Conservation (phyloP, 1,284 basidiomycete species). For the Puccinia triticina region DNA sequence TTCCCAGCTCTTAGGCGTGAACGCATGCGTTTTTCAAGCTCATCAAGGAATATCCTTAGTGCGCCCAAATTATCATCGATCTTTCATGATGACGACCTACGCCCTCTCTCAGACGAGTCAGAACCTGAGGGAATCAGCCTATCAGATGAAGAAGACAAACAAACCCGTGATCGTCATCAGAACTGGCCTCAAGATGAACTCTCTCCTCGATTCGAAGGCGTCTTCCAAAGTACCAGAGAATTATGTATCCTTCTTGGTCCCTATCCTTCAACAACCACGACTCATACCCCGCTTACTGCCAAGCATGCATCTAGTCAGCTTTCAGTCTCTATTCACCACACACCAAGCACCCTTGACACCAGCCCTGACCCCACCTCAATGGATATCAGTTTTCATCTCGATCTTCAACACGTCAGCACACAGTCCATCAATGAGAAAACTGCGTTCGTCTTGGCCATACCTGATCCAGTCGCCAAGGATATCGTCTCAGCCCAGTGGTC, state of each 20-base stretch:
- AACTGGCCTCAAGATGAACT: constrained; percentile 45
- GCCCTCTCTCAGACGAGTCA: constrained; percentile 47
- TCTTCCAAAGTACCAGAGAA: constrained; percentile 49
- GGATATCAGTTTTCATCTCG: constrained; percentile 30
- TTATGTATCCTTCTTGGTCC: constrained; percentile 20
- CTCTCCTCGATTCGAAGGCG: constrained; percentile 39
- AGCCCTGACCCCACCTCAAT: constrained; percentile 6
- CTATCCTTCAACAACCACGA: neutral
- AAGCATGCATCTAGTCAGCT: constrained; percentile 29
- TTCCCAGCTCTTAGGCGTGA: constrained; percentile 42
- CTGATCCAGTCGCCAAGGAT: constrained; percentile 13
- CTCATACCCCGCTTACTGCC: constrained; percentile 18
- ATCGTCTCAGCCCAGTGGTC: constrained; percentile 47
- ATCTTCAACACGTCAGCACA: constrained; percentile 14
- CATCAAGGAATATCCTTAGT: neutral
- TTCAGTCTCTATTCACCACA: constrained; percentile 33
- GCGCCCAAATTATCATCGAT: constrained; percentile 13
- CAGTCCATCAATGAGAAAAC: constrained; percentile 18
- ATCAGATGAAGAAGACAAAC: constrained; percentile 29
- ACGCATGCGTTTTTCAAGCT: constrained; percentile 20
- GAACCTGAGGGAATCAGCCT: constrained; percentile 43
- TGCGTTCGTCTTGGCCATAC: constrained; percentile 33
- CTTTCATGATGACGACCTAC: constrained; percentile 18
- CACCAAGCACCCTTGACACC: neutral
- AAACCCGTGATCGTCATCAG: neutral